phyloP scores from a whole-genome alignment of 2,329 filamentous ascomycete genomes.

The Claviceps sp. region DNA sequence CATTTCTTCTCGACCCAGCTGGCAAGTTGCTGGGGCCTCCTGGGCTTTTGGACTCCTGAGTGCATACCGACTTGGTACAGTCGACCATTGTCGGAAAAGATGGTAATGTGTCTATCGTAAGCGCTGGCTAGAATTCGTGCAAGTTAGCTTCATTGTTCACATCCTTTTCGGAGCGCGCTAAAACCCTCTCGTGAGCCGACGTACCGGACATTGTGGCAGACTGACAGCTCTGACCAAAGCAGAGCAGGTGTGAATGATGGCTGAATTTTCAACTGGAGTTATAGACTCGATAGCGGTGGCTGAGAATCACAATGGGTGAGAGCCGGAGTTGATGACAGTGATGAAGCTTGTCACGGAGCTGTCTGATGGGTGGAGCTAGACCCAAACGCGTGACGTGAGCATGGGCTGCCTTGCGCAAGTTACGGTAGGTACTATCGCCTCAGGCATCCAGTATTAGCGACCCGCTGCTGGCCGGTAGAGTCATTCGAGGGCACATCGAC shows the following conservation, averaged over 20 bases:
- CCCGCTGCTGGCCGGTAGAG: background rate
- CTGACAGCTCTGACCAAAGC: conserved; percentile 10
- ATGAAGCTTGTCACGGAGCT: conserved; percentile 1
- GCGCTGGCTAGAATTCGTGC: conserved; percentile 41
- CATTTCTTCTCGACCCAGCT: background rate
- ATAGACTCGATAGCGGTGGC: background rate
- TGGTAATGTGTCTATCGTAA: conserved; percentile 98
- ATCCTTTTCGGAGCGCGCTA: background rate
- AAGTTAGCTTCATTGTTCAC: conserved; percentile 12
- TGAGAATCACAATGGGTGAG: conserved; percentile 3
- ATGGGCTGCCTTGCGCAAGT: conserved; percentile 18
- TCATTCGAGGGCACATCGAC: background rate
- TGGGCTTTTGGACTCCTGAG: background rate
- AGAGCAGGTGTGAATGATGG: background rate
- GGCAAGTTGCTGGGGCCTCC: no score
- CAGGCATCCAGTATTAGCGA: conserved; percentile 13
- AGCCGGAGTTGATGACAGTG: conserved; percentile 5
- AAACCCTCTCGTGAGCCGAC: conserved; percentile 9
- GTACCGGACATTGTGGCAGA: conserved; percentile 39
- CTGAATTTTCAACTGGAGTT: background rate
- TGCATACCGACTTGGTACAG: conserved; percentile 97
- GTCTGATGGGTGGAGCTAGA: conserved; percentile 1
- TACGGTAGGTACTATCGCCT: conserved; percentile 11
- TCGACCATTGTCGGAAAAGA: conserved; percentile 97
- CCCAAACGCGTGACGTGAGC: conserved; percentile 33